These are phyloP conservation scores for Prunella vulgaris DNA, from an alignment of 257 asterid species.

Conservation along the genomic window DNA sequence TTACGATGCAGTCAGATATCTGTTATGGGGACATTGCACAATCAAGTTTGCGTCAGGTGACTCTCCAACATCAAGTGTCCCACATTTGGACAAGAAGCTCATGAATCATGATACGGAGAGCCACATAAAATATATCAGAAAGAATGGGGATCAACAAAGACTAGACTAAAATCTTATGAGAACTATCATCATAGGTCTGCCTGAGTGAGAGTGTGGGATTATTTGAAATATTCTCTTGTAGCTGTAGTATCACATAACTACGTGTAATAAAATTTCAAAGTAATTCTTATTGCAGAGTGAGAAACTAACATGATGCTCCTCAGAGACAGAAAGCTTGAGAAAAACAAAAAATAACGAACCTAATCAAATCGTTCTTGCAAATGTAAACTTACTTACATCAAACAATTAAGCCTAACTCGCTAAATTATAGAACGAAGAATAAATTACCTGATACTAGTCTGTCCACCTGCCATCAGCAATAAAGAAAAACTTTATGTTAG, in stretches of 20 bases:
- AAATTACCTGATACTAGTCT: constrained; percentile 90
- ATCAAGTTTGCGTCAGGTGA: neutral
- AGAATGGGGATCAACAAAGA: neutral
- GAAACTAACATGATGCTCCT: neutral
- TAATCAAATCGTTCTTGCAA: neutral
- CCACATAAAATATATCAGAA: neutral
- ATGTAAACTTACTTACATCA: neutral
- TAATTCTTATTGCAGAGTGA: neutral
- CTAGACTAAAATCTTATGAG: neutral
- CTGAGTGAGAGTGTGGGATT: too few species aligned
- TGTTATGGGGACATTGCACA: neutral
- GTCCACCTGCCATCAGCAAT: constrained; percentile 78
- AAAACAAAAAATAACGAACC: neutral
- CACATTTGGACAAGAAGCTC: neutral
- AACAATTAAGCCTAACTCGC: constrained; percentile 14
- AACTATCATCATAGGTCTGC: neutral
- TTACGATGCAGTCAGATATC: neutral
- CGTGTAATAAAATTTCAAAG: neutral
- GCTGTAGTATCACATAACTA: neutral
- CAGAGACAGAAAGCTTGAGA: neutral
- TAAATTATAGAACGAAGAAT: constrained; percentile 13
- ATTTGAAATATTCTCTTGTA: neutral
- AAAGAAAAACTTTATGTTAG: constrained; percentile 18
- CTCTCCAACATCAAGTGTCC: neutral
- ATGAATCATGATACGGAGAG: neutral